Evolutionary conservation across 176 grass and related monocot species (phyloP).

Genomic region (Chloris gayana): DNA sequence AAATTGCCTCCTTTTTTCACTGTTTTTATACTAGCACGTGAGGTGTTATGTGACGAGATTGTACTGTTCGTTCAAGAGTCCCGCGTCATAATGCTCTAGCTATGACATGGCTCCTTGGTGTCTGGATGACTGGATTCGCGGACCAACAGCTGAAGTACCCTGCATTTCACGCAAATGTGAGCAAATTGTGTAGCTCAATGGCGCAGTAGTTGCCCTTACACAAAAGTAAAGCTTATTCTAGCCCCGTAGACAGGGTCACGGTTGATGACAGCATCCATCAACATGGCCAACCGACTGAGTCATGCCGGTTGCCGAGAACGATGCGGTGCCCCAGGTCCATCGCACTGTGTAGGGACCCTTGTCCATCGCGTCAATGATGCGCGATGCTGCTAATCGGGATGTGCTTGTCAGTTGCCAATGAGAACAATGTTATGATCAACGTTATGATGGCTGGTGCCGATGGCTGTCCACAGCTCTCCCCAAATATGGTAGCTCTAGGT

Average conservation of each 20-base stretch:
- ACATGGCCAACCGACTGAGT: no score
- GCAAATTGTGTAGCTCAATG: background rate
- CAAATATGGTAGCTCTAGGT: no score
- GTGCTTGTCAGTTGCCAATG: no score
- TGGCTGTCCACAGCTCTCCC: no score
- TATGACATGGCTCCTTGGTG: background rate
- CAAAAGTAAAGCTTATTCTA: background rate
- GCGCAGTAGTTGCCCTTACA: background rate
- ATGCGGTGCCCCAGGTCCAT: no score
- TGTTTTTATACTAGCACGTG: background rate
- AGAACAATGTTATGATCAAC: no score
- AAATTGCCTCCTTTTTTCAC: background rate
- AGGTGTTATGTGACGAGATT: background rate
- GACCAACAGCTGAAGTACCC: background rate
- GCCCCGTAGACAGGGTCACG: background rate
- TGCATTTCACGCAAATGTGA: constrained; percentile 32
- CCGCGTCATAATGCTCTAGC: background rate
- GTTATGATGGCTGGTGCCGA: no score
- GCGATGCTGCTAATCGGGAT: no score
- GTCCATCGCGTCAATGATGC: no score
- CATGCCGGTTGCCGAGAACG: no score
- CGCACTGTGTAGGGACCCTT: no score
- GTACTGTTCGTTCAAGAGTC: background rate
- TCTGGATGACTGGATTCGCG: background rate
- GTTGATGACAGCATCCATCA: no score